Base-by-base conservation (phyloP, 352 stramenopile species). In the Globisporangium nagaii region DNA sequence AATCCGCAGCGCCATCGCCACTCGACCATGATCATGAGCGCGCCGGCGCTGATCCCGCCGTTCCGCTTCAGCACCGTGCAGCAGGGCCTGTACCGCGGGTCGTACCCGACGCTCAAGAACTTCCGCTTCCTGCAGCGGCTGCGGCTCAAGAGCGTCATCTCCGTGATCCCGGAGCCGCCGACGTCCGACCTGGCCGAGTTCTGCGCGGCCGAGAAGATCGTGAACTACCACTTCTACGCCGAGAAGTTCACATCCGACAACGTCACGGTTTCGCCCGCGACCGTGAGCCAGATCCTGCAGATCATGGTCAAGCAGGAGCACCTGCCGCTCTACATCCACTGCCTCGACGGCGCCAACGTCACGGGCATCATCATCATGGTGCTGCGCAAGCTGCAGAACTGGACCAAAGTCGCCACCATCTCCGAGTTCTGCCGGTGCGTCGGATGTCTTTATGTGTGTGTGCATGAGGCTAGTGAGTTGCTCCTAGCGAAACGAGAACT, bases 211-310 rank as follows among this genome's bases (percentile, higher is more conserved):
- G 84, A 95, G 54, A 71, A 77, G 51, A 90, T 93, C 64, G 58
- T 75, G 10, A 66, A 86, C 51, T 58, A 86, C 61, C 81, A 90
- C 40, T 93, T 93, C 51, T 83, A 87, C 63, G 81, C 80, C 39
- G 84, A 95, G 53, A 93, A 95, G 65, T 94, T 91, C 71, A 90
- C 84, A 49, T 89, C 75, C 36, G 84, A 94, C 66, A 91, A 88
- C 45, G 84, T 94, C 28, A 94, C 84, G 11, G 84, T 92, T 32
- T 86, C 76, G 20, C 81, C 84, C 1, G 35, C 78, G n/a, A 87
- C 70, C 0, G 79, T 82, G n/a, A 72, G 70, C 43, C 74, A 88
- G 60, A 92, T 93, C 48, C 32, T 94, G 32, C 76, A 95, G 52
- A 59, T 93, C n/a, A 8, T 95, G 13, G 61, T 89, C 51, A 86